Conservation (phyloP, 2,329 filamentous ascomycete species). For the Sclerotinia subarctica region DNA sequence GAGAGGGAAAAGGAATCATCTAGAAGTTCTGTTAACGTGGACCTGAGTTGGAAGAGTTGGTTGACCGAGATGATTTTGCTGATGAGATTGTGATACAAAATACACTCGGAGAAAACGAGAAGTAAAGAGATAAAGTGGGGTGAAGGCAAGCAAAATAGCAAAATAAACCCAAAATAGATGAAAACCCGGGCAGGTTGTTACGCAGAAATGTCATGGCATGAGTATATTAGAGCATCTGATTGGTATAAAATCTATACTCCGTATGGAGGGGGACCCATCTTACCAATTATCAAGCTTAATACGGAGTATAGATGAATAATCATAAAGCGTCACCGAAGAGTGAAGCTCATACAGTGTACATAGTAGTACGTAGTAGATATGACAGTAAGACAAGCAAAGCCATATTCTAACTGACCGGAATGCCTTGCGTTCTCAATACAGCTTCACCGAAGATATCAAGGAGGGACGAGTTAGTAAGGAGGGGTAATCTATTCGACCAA, state of each 20-base stretch:
- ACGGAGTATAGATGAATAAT: conserved; percentile 1
- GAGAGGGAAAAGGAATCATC: not conserved
- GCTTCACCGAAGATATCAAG: conserved; percentile 13
- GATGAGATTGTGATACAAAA: not conserved
- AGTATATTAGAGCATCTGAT: not conserved
- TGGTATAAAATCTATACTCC: not conserved
- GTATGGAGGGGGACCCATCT: not conserved
- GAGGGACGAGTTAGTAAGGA: conserved; percentile 15
- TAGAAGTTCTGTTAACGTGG: not conserved
- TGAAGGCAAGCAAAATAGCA: not conserved
- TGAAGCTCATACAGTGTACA: not conserved
- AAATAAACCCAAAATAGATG: not conserved
- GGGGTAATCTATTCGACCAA: not conserved
- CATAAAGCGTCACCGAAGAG: not conserved
- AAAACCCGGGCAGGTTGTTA: not conserved
- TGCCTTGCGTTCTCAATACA: conserved; percentile 8
- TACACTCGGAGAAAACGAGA: not conserved
- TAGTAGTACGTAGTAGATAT: not conserved
- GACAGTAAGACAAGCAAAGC: not conserved
- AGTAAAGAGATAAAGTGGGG: not conserved
- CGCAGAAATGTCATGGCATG: not conserved
- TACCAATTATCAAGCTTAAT: not conserved
- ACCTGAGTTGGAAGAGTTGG: conserved; percentile 12
- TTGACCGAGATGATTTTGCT: not conserved
- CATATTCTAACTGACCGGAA: not conserved